Conservation (phyloP, 2,329 filamentous ascomycete species). For the Colletotrichum sp. region DNA sequence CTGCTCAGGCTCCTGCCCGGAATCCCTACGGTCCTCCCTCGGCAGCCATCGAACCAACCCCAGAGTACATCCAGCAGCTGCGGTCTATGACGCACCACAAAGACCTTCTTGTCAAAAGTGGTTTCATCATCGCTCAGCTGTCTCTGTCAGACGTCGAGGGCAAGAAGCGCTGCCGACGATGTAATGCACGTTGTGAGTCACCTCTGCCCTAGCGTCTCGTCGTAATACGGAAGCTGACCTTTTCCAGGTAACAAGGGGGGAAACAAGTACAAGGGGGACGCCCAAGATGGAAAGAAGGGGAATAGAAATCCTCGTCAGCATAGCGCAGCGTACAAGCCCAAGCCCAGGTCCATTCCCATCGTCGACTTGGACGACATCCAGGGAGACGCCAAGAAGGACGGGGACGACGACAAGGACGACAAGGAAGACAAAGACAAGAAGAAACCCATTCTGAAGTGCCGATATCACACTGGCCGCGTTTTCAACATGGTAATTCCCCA, state of each 20-base stretch:
- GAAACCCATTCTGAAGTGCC: constrained; percentile 26
- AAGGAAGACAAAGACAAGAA: background rate
- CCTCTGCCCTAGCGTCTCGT: background rate
- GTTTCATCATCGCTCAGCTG: constrained; percentile 31
- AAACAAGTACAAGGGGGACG: constrained; percentile 5
- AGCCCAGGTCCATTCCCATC: background rate
- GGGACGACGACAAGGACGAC: background rate
- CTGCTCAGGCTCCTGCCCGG: background rate
- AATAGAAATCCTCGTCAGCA: background rate
- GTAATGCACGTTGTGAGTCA: constrained; percentile 23
- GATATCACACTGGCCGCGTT: constrained; percentile 32
- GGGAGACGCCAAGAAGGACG: background rate
- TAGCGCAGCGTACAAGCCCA: background rate
- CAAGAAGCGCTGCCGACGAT: constrained; percentile 35
- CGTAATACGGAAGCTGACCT: background rate
- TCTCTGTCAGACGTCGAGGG: constrained; percentile 28
- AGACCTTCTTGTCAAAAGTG: constrained; percentile 25
- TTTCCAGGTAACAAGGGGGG: background rate
- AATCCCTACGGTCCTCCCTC: constrained; percentile 12
- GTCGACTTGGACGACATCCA: background rate
- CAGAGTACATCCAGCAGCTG: constrained; percentile 24
- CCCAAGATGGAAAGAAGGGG: background rate
- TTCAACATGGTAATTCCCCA: constrained; percentile 26
- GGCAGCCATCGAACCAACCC: constrained; percentile 21
- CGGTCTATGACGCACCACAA: constrained; percentile 21